Base-by-base conservation (phyloP, 1,284 basidiomycete species). In the Leccinum subatratum region DNA sequence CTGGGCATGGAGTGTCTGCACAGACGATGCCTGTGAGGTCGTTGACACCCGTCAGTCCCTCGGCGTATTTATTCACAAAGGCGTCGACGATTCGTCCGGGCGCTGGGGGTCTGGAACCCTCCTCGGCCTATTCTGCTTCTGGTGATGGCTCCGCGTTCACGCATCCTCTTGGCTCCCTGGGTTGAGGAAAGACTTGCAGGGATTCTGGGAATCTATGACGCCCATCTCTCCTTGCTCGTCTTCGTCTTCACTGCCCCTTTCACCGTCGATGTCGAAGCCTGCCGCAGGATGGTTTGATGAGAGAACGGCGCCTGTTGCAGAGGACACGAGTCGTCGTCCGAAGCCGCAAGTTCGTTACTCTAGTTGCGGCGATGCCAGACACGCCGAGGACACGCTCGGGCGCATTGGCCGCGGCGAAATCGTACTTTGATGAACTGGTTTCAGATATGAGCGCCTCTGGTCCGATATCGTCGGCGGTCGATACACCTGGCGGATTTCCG, bases 191-290 rank as follows among this genome's bases (percentile, higher is more conserved):
- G 70, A 77, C 68, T 63, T 68, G 20, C 75, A 75, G 5, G 75
- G 75, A n/a, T 77, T 77, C 54, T 77, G 75, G 73, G 72, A 74
- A 18, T 64, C 72, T 12, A 37, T 68, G 30, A 64, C 54, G 11
- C 66, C 71, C 11, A 12, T 67, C 6, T 75, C 71, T 9, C 73
- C 74, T 28, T 72, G 62, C 20, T 73, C 66, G 20, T 75, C 72
- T 18, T 72, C 61, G 22, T 73, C 72, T 34, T 72, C 68, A 1
- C 63, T 66, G 14, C 64, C 74, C 18, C 20, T 70, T 39, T 74
- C 70, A 5, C 66, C 63, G 1, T 71, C 65, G 42, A 63, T 68
- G 37, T 61, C 65, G 8, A 54, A 65, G 16, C 56, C 14, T 1
- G 18, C 45, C 22, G 18, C n/a, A 25, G 66, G 60, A 51, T 65